Evolutionary conservation across 371 early-diverging fungal species (phyloP), one percentile per base, ranked within the genome.

Genomic region (Mortierella sp.): DNA sequence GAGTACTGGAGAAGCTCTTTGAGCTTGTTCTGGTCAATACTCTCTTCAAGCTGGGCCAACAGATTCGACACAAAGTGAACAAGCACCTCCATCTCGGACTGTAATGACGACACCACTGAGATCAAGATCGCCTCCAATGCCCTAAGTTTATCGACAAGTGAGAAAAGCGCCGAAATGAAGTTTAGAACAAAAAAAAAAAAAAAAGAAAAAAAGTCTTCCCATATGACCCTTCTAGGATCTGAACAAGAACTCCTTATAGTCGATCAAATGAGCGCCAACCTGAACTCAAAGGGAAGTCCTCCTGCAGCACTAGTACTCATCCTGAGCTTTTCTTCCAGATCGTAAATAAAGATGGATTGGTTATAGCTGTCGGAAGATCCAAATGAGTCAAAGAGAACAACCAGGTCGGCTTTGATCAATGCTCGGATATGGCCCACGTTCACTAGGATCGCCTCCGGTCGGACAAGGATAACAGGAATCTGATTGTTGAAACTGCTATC

Each of bases 121-220:
- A 93, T 88, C 45, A 96, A 82, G 52, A 95, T 91, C 0, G 95
- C 90, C 83, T 96, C 97, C 50, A 96, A 77, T 0, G 94, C 95
- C 68, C 89, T 90, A 70, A n/a, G n/a, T n/a, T 37, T 37, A 37
- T 3, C 37, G 37, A 37, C 9, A 37, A 37, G 25, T 45, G 26
- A 59, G 57, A 37, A 9, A 37, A 37, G 37, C 3, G 37, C 3
- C 5, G 9, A 37, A 37, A 37, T 37, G 37, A 37, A 37, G 37
- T 37, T 37, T 9, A 37, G 37, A 37, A 37, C 37, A 37, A 30
- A 51, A 9, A 55, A 7, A 2, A 1, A 46, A 30, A 30, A 28
- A 29, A 44, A 14, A 37, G 19, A 43, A 15, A 29, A 23, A 28
- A 15, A 74, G 28, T 21, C 21, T 37, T 30, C 11, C 19, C 55